These are phyloP conservation scores for Rhizopogon vesiculosus DNA, from an alignment of 768 basidiomycete genomes.

Conservation along the genomic window DNA sequence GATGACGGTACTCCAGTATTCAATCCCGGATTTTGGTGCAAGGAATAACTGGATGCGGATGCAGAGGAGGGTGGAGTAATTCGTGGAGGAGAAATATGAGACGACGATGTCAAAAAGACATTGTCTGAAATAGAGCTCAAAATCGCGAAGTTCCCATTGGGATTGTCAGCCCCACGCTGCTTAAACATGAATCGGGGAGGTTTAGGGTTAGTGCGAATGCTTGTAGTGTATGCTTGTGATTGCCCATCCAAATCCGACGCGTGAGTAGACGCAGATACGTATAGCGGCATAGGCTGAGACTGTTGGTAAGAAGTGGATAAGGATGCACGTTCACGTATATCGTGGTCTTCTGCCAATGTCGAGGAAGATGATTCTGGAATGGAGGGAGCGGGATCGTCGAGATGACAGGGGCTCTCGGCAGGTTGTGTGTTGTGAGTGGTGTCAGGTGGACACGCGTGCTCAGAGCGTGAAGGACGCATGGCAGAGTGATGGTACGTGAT, in stretches of 20 bases:
- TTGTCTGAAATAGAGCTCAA: slow-evolving; percentile 2
- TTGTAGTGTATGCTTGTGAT: slow-evolving; percentile 7
- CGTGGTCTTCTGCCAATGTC: not conserved
- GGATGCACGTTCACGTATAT: not conserved
- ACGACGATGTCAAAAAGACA: not conserved
- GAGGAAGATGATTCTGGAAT: not conserved
- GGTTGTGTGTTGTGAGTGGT: not conserved
- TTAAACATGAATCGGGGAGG: slow-evolving; percentile 17
- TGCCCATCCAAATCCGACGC: slow-evolving; percentile 1
- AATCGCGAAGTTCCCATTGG: not conserved
- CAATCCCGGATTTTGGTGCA: not conserved
- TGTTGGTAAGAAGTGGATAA: not conserved
- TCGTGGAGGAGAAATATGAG: not conserved
- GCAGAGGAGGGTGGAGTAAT: slow-evolving; percentile 5
- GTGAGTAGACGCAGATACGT: not conserved
- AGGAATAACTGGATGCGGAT: slow-evolving; percentile 2
- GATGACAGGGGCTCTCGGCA: not conserved
- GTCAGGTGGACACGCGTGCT: not conserved
- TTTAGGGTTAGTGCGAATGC: slow-evolving; percentile 9
- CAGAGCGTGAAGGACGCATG: not conserved
- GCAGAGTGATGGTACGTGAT: not conserved
- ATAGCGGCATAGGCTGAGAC: not conserved
- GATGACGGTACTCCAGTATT: not conserved
- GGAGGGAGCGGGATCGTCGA: not conserved
- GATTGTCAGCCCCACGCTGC: slow-evolving; percentile 11